Evolutionary conservation across 495 filamentous ascomycete species (phyloP).

Genomic region (Neurospora sp.): DNA sequence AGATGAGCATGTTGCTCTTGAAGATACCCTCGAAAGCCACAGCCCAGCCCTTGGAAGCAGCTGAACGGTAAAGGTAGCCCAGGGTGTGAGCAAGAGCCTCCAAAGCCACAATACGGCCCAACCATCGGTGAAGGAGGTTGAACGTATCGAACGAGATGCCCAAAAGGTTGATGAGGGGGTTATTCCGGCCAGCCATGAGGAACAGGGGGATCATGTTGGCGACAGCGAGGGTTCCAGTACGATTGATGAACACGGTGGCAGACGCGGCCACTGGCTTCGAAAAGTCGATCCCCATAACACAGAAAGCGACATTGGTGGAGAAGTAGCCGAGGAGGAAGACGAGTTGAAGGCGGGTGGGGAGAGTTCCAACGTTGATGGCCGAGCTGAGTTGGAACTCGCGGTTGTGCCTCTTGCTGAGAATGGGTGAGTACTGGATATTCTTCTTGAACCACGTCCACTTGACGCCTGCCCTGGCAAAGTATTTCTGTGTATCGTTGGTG

Average conservation of each 20-base stretch:
- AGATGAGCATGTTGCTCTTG: constrained; percentile 31
- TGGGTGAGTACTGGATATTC: constrained; percentile 70
- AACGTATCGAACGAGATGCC: constrained; percentile 66
- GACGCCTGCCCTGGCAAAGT: constrained; percentile 36
- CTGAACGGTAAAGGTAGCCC: constrained; percentile 28
- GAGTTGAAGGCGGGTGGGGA: constrained; percentile 79
- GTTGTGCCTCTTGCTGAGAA: constrained; percentile 78
- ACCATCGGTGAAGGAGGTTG: constrained; percentile 73
- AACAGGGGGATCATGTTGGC: constrained; percentile 66
- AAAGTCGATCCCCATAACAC: constrained; percentile 60
- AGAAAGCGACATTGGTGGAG: constrained; percentile 68
- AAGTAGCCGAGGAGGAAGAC: constrained; percentile 64
- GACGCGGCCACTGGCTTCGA: constrained; percentile 35
- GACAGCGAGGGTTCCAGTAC: constrained; percentile 64
- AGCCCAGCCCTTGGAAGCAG: constrained; percentile 33
- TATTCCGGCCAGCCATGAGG: constrained; percentile 47
- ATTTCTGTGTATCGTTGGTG: constrained; percentile 52
- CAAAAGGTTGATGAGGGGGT: constrained; percentile 50
- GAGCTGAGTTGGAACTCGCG: constrained; percentile 75
- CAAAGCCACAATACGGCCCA: constrained; percentile 60
- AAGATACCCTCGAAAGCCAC: constrained; percentile 28
- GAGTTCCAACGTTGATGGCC: constrained; percentile 79
- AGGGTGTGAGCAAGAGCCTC: constrained; percentile 54
- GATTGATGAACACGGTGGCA: constrained; percentile 48
- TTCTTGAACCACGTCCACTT: constrained; percentile 67